A percentile compares a stretch with the other conserved stretches of the same genome.
phyloP scores from a whole-genome alignment of 2,329 filamentous ascomycete genomes.

The Zymoseptoria pseudotritici region DNA sequence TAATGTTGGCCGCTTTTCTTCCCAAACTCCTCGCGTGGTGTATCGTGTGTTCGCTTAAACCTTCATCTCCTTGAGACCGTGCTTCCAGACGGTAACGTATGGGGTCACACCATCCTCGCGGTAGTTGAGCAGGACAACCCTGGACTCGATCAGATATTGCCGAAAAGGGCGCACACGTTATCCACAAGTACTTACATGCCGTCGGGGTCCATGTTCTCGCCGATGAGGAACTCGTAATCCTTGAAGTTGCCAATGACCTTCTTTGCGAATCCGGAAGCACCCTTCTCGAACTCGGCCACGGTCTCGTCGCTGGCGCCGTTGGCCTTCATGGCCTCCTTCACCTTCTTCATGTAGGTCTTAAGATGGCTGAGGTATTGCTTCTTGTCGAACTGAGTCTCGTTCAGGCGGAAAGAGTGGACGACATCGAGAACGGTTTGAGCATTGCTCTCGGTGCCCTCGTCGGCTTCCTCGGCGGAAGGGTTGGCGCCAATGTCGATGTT shows the following conservation, averaged over 20 bases:
- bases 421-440: slow-evolving; percentile 81
- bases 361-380: slow-evolving; percentile 75
- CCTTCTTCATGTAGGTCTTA: slow-evolving; percentile 90
- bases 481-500: slow-evolving; percentile 80
- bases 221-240: slow-evolving; percentile 91
- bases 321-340: slow-evolving; percentile 64
- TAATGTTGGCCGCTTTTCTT: slow-evolving; percentile 2
- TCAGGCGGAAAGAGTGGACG: slow-evolving; percentile 83
- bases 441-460: slow-evolving; percentile 63
- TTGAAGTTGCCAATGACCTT: slow-evolving; percentile 81
- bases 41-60: slow-evolving; percentile 51
- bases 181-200: slow-evolving; percentile 65
- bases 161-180: background rate
- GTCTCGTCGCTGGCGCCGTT: slow-evolving; percentile 56
- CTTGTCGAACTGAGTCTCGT: slow-evolving; percentile 76
- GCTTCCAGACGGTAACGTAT: slow-evolving; percentile 88
- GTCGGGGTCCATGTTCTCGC: slow-evolving; percentile 86
- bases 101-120: slow-evolving; percentile 92
- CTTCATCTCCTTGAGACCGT: slow-evolving; percentile 83
- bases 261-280: slow-evolving; percentile 69
- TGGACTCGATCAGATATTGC: slow-evolving; percentile 28
- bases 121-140: slow-evolving; percentile 91
- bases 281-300: slow-evolving; percentile 72
- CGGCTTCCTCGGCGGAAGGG: slow-evolving; percentile 83
- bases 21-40: slow-evolving; percentile 1